Evolutionary conservation across 1,284 basidiomycete species (phyloP), one percentile per base, ranked within the genome.

Genomic region (Apiotrichum veenhuisii): DNA sequence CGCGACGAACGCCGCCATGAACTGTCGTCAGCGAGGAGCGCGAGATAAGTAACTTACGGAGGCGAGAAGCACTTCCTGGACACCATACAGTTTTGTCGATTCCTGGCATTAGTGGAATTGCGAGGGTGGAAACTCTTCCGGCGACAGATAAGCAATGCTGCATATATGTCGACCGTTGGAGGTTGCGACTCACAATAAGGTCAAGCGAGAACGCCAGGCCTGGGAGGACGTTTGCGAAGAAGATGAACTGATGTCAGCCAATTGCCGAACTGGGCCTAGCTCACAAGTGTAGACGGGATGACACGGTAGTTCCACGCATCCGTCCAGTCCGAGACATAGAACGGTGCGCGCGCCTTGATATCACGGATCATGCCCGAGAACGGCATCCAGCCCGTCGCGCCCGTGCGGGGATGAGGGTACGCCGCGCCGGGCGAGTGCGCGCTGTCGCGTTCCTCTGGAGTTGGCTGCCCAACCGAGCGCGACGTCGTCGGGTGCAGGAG

Each of bases 181-280:
- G 30, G 12, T 30, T 12, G 30, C 5, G 12, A 30, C 68, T 50
- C 55, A 73, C 89, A 73, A 96, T 94, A 49, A 98, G 82, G 71
- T 97, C 92, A 45, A 97, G 77, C 20, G 91, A 90, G 73, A 97
- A 97, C 1, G 94, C 92, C 49, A 96, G 86, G 10, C 89, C 91
- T 2, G 93, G 92, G 46, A 95, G 82, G 25, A 70, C 67, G 57
- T 76, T 74, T 11, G 68, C 70, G 55, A 72, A 77, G 67, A 78
- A 75, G 55, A 73, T 76, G 51, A 74, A 73, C 68, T 74, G 56
- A 23, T 18, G 56, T 48, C 41, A 61, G 50, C 84, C 61, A n/a
- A n/a, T 69, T 2, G 26, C 36, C 36, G 14, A 5, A 20, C 25
- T 5, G 18, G 4, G 14, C 7, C 7, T 20, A 9, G 90, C 88